Evolutionary conservation across 2,329 filamentous ascomycete species (phyloP).

Genomic region (Nemania serpens): DNA sequence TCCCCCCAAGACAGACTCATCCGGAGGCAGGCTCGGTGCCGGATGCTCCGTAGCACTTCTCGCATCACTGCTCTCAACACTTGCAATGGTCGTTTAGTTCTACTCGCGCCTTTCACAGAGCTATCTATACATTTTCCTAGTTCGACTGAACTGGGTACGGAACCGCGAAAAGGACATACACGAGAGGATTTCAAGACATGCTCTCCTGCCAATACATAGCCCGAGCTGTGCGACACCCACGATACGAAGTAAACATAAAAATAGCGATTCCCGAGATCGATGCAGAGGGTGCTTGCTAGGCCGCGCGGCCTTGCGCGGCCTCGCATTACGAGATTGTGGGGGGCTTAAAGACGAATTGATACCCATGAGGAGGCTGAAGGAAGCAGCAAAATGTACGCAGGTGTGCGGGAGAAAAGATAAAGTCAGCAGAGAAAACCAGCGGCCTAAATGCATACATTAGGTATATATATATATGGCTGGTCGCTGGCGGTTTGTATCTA

Average conservation of each 20-base stretch:
- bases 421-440: constrained; percentile 18
- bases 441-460: constrained; percentile 2
- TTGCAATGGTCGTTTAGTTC: constrained; percentile 33
- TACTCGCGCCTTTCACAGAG: not conserved
- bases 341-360: constrained; percentile 21
- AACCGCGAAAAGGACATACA: not conserved
- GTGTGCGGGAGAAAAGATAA: constrained; percentile 6
- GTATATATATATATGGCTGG: constrained; percentile 3
- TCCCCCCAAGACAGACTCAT: constrained; percentile 33
- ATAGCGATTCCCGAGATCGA: constrained; percentile 7
- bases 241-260: constrained; percentile 6
- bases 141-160: not conserved
- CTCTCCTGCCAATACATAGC: too few relatives aligned
- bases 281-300: constrained; percentile 8
- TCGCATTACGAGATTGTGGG: not conserved
- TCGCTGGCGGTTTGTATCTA: constrained; percentile 33
- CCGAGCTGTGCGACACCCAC: not conserved
- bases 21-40: constrained; percentile 31
- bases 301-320: not conserved
- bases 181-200: not conserved
- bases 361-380: constrained; percentile 16
- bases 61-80: constrained; percentile 29
- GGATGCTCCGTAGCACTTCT: constrained; percentile 28
- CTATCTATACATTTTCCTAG: constrained; percentile 4
- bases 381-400: constrained; percentile 3